Conservation (phyloP, 192 early-diverging fungal species). For the Rhizophagus sp. region DNA sequence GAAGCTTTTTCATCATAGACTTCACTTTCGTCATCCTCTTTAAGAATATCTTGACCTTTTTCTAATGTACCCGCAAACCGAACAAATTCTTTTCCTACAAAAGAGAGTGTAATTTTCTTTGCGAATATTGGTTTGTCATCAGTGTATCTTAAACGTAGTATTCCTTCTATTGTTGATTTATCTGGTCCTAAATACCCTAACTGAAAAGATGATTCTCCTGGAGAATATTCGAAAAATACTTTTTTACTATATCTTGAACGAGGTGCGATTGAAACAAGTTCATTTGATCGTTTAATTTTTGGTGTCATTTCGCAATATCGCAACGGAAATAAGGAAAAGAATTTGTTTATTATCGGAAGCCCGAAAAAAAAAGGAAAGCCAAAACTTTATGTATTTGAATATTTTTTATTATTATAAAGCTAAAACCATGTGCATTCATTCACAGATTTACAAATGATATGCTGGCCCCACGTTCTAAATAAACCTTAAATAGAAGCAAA, state of each 20-base stretch:
- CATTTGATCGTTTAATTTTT: neutral
- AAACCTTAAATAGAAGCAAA: too few relatives aligned
- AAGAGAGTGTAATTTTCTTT: slow-evolving; percentile 1
- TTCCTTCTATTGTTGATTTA: neutral
- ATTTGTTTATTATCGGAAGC: too few relatives aligned
- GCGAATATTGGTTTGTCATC: neutral
- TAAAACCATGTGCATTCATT: too few relatives aligned
- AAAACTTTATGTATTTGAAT: too few relatives aligned
- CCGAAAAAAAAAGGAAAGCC: too few relatives aligned
- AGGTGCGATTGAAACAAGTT: neutral
- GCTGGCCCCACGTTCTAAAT: too few relatives aligned
- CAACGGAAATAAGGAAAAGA: too few relatives aligned
- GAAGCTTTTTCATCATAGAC: too few relatives aligned
- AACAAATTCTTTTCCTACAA: slow-evolving; percentile 4
- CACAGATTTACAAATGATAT: too few relatives aligned
- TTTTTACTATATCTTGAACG: neutral
- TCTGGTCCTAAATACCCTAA: slow-evolving; percentile 2
- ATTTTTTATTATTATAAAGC: too few relatives aligned
- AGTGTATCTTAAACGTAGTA: neutral
- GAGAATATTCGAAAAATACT: slow-evolving; percentile 1
- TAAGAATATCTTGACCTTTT: neutral
- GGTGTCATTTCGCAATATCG: too few relatives aligned
- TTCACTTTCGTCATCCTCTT: neutral
- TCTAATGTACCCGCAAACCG: neutral
- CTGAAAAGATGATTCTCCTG: neutral